Percentiles rank a stretch among this genome's conserved stretches.
Conservation (phyloP, 2,329 filamentous ascomycete species). For the Mariannaea sp. region DNA sequence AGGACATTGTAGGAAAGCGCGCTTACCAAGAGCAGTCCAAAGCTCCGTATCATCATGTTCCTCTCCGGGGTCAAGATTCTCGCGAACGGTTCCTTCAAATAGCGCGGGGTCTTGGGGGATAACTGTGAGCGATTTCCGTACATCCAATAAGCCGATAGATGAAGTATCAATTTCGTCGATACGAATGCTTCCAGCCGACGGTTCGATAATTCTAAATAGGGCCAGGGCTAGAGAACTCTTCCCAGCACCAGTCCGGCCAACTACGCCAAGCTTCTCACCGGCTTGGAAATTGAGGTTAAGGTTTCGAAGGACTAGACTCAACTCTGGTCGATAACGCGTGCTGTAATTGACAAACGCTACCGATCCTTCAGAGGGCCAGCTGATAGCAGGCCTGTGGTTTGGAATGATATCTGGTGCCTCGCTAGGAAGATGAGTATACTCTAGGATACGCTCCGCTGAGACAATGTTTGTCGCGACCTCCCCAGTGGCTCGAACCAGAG, state of each 20-base stretch:
- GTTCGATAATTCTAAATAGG: constrained; percentile 76
- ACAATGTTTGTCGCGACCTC: no score
- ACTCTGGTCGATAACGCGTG: constrained; percentile 71
- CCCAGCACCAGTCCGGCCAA: constrained; percentile 76
- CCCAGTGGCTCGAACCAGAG: no score
- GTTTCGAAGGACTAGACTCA: constrained; percentile 71
- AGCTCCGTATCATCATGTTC: constrained; percentile 71
- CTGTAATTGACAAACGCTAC: constrained; percentile 73
- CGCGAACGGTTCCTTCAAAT: constrained; percentile 77
- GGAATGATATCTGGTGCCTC: no score
- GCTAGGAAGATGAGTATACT: no score
- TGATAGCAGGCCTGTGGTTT: constrained; percentile 73
- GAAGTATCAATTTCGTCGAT: constrained; percentile 78
- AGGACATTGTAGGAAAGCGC: no score
- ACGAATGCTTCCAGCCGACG: constrained; percentile 63
- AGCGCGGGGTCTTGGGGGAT: constrained; percentile 81
- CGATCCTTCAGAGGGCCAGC: constrained; percentile 73
- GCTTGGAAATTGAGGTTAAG: constrained; percentile 67
- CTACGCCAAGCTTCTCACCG: constrained; percentile 72
- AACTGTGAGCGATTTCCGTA: constrained; percentile 73
- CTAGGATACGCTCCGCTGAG: no score
- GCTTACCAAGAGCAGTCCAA: constrained; percentile 70
- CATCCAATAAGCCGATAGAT: constrained; percentile 67
- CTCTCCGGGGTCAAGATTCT: constrained; percentile 78
- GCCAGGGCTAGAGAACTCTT: constrained; percentile 77